Base-by-base conservation (phyloP, 192 early-diverging fungal genomes). In the Rhizophagus clarus region DNA sequence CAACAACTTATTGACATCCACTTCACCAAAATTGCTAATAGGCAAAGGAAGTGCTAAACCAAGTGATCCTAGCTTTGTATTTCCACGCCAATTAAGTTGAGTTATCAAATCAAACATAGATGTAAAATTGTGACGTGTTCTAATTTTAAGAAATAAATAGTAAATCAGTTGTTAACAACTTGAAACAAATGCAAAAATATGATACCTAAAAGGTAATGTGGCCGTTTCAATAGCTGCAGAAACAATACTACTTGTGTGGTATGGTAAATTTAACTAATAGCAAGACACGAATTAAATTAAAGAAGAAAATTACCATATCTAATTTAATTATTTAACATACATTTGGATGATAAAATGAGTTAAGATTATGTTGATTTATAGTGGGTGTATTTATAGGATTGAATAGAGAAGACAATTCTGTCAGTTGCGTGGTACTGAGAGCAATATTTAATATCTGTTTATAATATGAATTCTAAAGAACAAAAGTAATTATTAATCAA, bases 221-320 rank as follows among this genome's bases (percentile, higher is more conserved):
- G 81, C 82, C 7, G 85, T 85, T 73, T 90, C 89, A 15, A 89
- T 88, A 15, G 84, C 89, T 0, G 88, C 81, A 5, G 89, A 87
- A 32, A 89, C 77, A 47, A 89, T 79, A 0, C 88, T 84, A 64
- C 89, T 90, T 12, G 89, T 87, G 66, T 90, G 89, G 72, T 89
- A 90, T n/a, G 79, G 80, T 20, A 75, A 80, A 32, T 66, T 28
- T 47, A 83, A 51, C 86, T 85, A 73, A 34, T 67, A 74, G 60
- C 1, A 79, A 17, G 68, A 61, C 20, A 60, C 9, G 14, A 37
- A 32, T 28, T 45, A 26, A n/a, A 32, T 24, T 22, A 77, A 6
- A 56, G 9, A 66, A 32, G 37, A 51, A 22, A 63, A 61, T 42
- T 2, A 62, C 5, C 37, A 40, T 40, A 40, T 40, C 5, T 7